phyloP scores from a whole-genome alignment of 208 protist genomes.

The Leishmania tarentolae region DNA sequence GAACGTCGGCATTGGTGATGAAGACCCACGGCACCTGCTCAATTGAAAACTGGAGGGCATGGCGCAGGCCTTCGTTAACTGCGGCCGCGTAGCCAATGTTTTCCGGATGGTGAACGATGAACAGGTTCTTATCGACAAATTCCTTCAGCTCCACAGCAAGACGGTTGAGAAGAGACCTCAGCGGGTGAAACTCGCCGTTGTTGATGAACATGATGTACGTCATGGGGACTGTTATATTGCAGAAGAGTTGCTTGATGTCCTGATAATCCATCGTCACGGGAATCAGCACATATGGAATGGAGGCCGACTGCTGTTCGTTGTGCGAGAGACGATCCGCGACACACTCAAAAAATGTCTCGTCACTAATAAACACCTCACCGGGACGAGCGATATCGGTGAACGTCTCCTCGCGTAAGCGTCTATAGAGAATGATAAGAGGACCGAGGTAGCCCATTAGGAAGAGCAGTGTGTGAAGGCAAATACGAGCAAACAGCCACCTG shows the following conservation, averaged over 20 bases:
- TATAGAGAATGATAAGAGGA: conserved; percentile 8
- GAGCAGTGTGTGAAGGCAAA: conserved; percentile 3
- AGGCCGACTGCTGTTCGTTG: conserved; percentile 2
- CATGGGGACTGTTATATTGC: conserved; percentile 35
- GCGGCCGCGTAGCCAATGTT: conserved; percentile 34
- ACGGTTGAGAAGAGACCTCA: conserved; percentile 18
- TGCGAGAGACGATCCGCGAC: conserved; percentile 23
- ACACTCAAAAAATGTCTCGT: conserved; percentile 29
- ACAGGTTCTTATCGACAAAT: conserved; percentile 17
- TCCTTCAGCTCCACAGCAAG: background rate
- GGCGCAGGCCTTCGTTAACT: conserved; percentile 38
- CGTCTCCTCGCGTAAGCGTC: background rate
- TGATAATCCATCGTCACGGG: conserved; percentile 43
- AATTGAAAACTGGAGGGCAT: conserved; percentile 23
- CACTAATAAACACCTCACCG: conserved; percentile 24
- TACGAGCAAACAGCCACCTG: no score
- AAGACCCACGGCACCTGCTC: conserved; percentile 42
- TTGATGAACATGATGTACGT: conserved; percentile 44
- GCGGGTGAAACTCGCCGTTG: conserved; percentile 29
- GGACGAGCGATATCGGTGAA: conserved; percentile 19
- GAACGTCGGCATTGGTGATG: conserved; percentile 43
- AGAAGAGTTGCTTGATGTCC: conserved; percentile 44
- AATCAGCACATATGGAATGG: conserved; percentile 36
- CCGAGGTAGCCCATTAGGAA: conserved; percentile 11
- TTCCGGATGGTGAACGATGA: conserved; percentile 30